Conservation (phyloP, 768 basidiomycete species). For the Boletus huronensis region DNA sequence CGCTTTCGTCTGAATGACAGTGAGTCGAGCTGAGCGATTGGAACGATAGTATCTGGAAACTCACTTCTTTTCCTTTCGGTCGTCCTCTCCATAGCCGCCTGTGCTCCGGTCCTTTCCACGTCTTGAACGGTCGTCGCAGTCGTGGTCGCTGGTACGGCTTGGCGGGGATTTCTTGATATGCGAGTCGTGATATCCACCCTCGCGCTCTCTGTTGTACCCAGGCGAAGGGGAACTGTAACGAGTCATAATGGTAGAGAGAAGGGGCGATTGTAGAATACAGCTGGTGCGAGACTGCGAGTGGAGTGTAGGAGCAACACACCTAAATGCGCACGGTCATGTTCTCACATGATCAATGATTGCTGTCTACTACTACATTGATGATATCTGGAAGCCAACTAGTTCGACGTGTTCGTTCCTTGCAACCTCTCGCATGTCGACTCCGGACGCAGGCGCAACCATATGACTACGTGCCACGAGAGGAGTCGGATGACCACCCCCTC, state of each 20-base stretch:
- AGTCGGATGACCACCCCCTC: constrained; percentile 31
- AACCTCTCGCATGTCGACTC: constrained; percentile 35
- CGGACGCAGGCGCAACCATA: constrained; percentile 57
- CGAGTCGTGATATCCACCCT: constrained; percentile 34
- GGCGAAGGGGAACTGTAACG: constrained; percentile 49
- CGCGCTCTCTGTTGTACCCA: constrained; percentile 20
- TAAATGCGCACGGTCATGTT: neutral
- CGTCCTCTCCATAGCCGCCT: constrained; percentile 23
- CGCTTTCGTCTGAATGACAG: constrained; percentile 60
- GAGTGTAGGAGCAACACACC: neutral
- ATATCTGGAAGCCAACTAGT: constrained; percentile 16
- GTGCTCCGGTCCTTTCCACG: constrained; percentile 23
- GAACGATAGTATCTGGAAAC: constrained; percentile 10
- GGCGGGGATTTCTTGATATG: constrained; percentile 33
- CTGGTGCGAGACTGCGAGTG: neutral
- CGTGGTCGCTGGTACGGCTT: constrained; percentile 31
- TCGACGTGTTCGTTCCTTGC: constrained; percentile 29
- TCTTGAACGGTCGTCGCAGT: constrained; percentile 29
- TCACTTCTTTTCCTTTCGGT: constrained; percentile 48
- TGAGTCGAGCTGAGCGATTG: constrained; percentile 1
- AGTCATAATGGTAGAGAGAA: constrained; percentile 35
- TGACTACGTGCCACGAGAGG: constrained; percentile 36
- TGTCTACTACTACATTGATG: constrained; percentile 13
- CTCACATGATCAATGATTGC: neutral
- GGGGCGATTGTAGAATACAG: neutral